A percentile compares a stretch with the other conserved stretches of the same genome.
phyloP scores from a whole-genome alignment of 2,329 filamentous ascomycete species.

The Canariomyces notabilis region DNA sequence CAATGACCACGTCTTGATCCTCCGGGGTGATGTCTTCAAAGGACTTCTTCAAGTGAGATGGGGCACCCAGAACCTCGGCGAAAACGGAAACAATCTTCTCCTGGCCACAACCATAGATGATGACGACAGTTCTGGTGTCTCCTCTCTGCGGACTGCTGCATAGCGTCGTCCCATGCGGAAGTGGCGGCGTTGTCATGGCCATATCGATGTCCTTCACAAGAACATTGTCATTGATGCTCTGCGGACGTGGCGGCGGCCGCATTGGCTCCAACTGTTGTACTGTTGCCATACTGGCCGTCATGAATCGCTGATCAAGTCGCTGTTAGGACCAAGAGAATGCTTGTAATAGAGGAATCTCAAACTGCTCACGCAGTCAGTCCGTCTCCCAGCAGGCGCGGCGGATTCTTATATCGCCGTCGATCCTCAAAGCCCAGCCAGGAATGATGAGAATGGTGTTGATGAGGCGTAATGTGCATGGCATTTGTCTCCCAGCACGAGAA shows the following conservation, averaged over 20 bases:
- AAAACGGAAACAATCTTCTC: slow-evolving; percentile 70
- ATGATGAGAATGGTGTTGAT: slow-evolving; percentile 6
- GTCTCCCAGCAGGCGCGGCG: not conserved
- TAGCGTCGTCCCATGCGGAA: slow-evolving; percentile 37
- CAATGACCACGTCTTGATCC: slow-evolving; percentile 62
- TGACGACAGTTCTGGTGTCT: slow-evolving; percentile 55
- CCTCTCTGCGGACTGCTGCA: slow-evolving; percentile 46
- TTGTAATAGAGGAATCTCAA: not conserved
- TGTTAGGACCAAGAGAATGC: not conserved
- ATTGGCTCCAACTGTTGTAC: slow-evolving; percentile 26
- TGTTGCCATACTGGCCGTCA: slow-evolving; percentile 22
- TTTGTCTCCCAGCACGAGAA: slow-evolving; percentile 3
- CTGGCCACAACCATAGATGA: slow-evolving; percentile 67
- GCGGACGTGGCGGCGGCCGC: slow-evolving; percentile 24
- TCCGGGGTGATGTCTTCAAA: slow-evolving; percentile 50
- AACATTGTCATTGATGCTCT: slow-evolving; percentile 22
- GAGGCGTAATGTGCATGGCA: slow-evolving; percentile 19
- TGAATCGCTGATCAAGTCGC: not conserved
- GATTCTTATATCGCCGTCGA: not conserved
- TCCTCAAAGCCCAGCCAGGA: slow-evolving; percentile 12
- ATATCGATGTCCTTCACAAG: slow-evolving; percentile 34
- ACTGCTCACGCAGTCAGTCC: not conserved
- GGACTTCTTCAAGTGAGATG: slow-evolving; percentile 54
- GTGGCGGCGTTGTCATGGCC: slow-evolving; percentile 21
- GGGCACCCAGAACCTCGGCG: slow-evolving; percentile 73